Evolutionary conservation across 169 alveolate genomes (phyloP), one percentile per base, ranked within the genome.

Genomic region (Plasmodium berghei): DNA sequence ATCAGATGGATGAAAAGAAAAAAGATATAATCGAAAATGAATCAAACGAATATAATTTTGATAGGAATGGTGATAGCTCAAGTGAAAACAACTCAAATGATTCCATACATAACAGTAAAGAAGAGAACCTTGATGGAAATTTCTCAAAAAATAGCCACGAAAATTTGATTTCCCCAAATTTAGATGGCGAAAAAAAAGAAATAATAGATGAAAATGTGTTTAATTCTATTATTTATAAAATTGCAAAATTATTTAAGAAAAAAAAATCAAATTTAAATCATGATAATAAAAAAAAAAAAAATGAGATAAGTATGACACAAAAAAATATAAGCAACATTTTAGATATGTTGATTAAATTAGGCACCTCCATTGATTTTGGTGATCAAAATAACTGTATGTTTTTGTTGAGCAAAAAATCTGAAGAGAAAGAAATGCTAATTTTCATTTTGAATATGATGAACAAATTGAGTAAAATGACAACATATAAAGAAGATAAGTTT

Each of bases 341-440:
- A 42, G 87, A 86, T 70, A 58, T 86, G 71, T 14, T 71, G 16
- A 71, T 86, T 12, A 59, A 73, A 34, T 24, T 86, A 9, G 9
- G 9, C 59, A 1, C 24, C 1, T 3, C 14, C 59, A 16, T 0
- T 14, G 6, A 52, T 52, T 16, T 16, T 52, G 6, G 9, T 12
- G 8, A 28, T 12, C 45, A 64, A 28, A 42, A 62, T 2, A 48
- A 42, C n/a, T 34, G 24, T 22, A 28, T 45, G 1, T 55, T 80
- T 0, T 61, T 66, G n/a, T 16, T 67, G 14, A 48, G 18, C 14
- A 58, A 61, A 72, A 62, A 48, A 18, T 70, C 34, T 16, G 91
- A 86, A 71, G 91, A 86, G 9, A 86, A 86, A 40, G 45, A 52
- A 71, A 45, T 86, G 9, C 61, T 86, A 52, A 59, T 86, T 48